Evolutionary conservation across 257 asterid species (phyloP).

Genomic region (Voacanga thouarsii): DNA sequence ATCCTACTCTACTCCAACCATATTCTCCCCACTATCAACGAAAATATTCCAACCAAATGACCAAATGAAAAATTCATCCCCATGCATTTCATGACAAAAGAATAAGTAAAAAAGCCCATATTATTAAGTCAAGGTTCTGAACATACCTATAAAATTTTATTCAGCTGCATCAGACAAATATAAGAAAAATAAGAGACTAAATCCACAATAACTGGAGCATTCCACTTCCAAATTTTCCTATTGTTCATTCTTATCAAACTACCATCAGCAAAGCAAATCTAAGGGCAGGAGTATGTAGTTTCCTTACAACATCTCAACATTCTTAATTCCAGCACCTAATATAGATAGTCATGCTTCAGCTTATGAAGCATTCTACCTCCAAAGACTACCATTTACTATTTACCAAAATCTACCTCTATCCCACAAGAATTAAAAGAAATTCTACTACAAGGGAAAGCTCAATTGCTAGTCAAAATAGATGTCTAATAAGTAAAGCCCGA

Average conservation of each 20-base stretch:
- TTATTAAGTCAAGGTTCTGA: background rate
- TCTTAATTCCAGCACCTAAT: background rate
- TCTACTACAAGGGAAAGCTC: background rate
- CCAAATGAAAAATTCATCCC: background rate
- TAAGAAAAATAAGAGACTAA: background rate
- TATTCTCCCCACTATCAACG: background rate
- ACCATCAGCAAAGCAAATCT: background rate
- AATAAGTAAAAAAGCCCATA: background rate
- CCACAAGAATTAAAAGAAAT: background rate
- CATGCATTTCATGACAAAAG: background rate
- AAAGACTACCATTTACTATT: background rate
- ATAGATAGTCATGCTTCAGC: background rate
- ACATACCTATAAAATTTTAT: background rate
- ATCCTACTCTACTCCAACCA: background rate
- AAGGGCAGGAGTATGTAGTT: background rate
- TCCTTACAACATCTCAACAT: background rate
- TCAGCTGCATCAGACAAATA: background rate
- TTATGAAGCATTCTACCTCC: background rate
- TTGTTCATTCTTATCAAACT: background rate
- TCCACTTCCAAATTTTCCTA: background rate
- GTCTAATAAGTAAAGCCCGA: background rate
- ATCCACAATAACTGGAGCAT: background rate
- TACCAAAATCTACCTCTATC: background rate
- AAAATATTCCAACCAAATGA: background rate
- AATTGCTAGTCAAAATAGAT: background rate